Evolutionary conservation across 768 basidiomycete genomes (phyloP).

Genomic region (Pulveroboletus frians): DNA sequence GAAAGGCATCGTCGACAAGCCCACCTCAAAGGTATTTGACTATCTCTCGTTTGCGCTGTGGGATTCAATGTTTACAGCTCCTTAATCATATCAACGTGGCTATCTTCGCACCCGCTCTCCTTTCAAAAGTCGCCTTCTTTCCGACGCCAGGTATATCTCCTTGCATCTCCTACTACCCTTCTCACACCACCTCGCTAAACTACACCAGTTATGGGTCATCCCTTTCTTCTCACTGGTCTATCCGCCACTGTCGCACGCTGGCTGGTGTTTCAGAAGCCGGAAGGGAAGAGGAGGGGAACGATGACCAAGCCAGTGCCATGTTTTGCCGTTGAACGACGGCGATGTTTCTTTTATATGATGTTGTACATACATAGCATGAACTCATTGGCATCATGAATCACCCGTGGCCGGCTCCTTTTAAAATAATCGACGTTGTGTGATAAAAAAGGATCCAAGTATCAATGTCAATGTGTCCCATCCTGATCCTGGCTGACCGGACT

Average conservation of each 20-base stretch:
- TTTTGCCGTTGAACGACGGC: too few relatives aligned
- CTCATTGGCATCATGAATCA: too few relatives aligned
- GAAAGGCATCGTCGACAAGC: slow-evolving; percentile 80
- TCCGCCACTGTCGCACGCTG: slow-evolving; percentile 66
- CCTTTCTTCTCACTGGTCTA: slow-evolving; percentile 53
- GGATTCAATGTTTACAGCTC: slow-evolving; percentile 40
- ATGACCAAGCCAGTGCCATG: too few relatives aligned
- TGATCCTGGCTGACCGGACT: neutral
- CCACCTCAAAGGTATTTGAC: slow-evolving; percentile 70
- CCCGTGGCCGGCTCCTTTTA: too few relatives aligned
- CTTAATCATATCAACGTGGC: slow-evolving; percentile 81
- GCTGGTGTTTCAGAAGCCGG: slow-evolving; percentile 11
- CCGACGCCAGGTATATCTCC: slow-evolving; percentile 60
- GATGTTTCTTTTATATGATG: too few relatives aligned
- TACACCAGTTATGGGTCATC: too few relatives aligned
- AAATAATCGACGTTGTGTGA: too few relatives aligned
- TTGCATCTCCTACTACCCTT: neutral
- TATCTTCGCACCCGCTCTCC: slow-evolving; percentile 80
- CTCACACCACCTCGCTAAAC: slow-evolving; percentile 47
- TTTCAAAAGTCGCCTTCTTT: slow-evolving; percentile 95
- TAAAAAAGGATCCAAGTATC: too few relatives aligned
- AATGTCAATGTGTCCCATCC: too few relatives aligned
- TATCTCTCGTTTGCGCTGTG: neutral
- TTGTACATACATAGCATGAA: too few relatives aligned
- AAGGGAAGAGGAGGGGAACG: neutral